Conservation (phyloP, 352 stramenopile species). For the Globisporangium cederbergense region DNA sequence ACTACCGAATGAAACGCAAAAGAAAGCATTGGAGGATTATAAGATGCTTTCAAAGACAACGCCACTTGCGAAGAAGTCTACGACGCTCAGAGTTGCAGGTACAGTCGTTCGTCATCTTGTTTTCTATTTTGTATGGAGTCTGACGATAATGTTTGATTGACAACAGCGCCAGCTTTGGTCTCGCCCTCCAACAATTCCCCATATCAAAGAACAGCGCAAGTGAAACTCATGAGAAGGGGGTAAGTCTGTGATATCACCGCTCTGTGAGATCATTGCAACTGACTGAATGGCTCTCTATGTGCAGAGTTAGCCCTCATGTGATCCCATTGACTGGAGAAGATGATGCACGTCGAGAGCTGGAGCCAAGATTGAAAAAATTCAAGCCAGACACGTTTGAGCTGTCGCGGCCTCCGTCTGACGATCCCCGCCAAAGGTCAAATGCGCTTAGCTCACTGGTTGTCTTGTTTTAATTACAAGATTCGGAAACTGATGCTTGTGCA, state of each 20-base stretch:
- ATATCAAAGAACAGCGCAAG: neutral
- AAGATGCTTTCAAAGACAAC: neutral
- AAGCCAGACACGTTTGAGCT: neutral
- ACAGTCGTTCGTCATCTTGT: neutral
- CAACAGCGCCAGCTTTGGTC: neutral
- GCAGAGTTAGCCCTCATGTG: conserved; percentile 9
- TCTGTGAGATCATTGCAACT: neutral
- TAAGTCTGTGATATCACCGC: neutral
- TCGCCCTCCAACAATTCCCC: neutral
- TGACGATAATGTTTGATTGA: neutral
- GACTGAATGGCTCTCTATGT: neutral
- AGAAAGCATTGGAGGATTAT: neutral
- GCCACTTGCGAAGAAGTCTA: neutral
- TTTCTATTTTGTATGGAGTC: neutral
- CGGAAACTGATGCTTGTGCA: neutral
- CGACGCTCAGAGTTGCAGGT: neutral
- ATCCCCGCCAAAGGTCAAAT: conserved; percentile 6
- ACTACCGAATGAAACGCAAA: neutral
- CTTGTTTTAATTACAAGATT: too few species aligned
- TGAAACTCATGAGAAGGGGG: neutral
- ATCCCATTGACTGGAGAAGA: conserved; percentile 14
- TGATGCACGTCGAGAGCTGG: neutral
- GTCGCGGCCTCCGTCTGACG: neutral
- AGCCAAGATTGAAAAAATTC: conserved; percentile 9
- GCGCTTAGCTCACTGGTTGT: neutral